A percentile compares a stretch with the other conserved stretches of the same genome.
Conservation (phyloP, 129 eudicot genomes). For the Ambrosia trifida region DNA sequence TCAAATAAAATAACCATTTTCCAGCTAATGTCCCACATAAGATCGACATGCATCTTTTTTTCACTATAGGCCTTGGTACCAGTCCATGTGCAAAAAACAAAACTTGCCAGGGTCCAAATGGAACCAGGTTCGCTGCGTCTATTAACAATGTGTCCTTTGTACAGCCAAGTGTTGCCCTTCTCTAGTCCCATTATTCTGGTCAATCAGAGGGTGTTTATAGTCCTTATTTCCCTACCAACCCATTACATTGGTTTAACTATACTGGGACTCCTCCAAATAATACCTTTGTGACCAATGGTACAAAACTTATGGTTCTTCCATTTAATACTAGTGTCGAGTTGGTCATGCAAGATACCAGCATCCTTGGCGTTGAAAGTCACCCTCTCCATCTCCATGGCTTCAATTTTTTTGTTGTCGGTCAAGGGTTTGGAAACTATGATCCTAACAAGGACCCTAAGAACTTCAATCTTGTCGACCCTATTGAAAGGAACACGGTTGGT, state of each 20-base stretch:
- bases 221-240: background rate
- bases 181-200: background rate
- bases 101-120: slow-evolving; percentile 2
- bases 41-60: background rate
- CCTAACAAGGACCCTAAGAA: background rate
- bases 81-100: background rate
- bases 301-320: background rate
- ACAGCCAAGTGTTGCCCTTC: background rate
- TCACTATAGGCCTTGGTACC: background rate
- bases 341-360: background rate
- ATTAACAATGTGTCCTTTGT: slow-evolving; percentile 5
- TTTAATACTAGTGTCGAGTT: background rate
- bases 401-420: background rate
- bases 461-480: background rate
- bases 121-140: slow-evolving; percentile 7
- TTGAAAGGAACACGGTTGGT: slow-evolving; percentile 9
- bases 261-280: slow-evolving; percentile 2
- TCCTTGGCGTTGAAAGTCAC: background rate
- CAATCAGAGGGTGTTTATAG: background rate
- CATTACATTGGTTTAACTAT: background rate
- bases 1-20: no score
- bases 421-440: background rate
- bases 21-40: background rate
- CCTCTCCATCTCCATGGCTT: slow-evolving; percentile 8
- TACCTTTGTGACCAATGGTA: background rate